phyloP scores from a whole-genome alignment of 2,329 filamentous ascomycete species.

The Gnomoniopsis sp. region DNA sequence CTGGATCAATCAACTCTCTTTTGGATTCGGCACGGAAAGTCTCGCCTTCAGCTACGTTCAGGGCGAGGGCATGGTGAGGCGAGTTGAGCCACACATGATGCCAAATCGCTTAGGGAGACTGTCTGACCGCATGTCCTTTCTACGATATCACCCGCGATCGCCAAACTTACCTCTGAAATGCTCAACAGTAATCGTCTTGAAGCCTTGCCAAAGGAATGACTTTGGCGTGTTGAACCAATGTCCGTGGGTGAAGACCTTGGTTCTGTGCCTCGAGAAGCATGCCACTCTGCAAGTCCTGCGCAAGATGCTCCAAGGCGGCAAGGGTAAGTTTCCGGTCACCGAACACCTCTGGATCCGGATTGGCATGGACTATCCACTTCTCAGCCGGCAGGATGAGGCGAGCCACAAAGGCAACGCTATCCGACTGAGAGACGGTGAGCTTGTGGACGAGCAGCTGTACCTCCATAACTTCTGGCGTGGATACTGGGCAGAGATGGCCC shows the following conservation, averaged over 20 bases:
- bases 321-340: not conserved
- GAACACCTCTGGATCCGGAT: constrained; percentile 7
- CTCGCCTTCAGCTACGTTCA: constrained; percentile 11
- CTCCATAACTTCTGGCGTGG: not conserved
- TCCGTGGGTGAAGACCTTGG: constrained; percentile 2
- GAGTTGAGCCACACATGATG: not conserved
- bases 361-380: constrained; percentile 10
- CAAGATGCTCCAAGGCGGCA: not conserved
- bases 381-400: not conserved
- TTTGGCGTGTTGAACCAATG: not conserved
- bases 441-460: constrained; percentile 9
- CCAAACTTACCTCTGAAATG: constrained; percentile 6
- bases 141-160: not conserved
- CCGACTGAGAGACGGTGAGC: not conserved
- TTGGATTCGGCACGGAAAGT: constrained; percentile 9
- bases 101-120: not conserved
- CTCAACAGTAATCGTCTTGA: not conserved
- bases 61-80: not conserved
- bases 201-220: not conserved
- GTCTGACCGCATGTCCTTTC: not conserved
- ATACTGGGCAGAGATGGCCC: constrained; percentile 7
- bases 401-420: constrained; percentile 7
- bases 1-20: not conserved
- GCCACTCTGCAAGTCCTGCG: not conserved
- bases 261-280: constrained; percentile 7